A percentile compares a stretch with the other conserved stretches of the same genome.
phyloP scores from a whole-genome alignment of 2,329 filamentous ascomycete species.

The Fusarium sambucinum region DNA sequence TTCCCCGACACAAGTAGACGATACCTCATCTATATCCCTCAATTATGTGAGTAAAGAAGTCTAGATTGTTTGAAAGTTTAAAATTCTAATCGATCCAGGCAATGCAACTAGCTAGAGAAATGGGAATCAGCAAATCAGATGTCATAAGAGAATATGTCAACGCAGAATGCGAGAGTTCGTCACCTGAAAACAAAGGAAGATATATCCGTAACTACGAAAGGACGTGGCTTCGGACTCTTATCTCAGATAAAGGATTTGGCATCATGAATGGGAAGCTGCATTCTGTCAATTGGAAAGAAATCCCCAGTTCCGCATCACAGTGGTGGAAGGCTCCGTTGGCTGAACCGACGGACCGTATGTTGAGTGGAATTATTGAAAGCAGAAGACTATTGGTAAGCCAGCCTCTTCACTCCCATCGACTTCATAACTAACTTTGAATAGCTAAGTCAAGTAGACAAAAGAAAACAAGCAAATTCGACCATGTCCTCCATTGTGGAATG shows the following conservation, averaged over 20 bases:
- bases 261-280: constrained; percentile 13
- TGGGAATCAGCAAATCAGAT: constrained; percentile 12
- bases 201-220: constrained; percentile 21
- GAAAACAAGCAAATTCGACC: not conserved
- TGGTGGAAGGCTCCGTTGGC: constrained; percentile 19
- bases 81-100: not conserved
- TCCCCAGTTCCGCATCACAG: constrained; percentile 5
- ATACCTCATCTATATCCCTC: constrained; percentile 11
- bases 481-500: constrained; percentile 11
- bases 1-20: constrained; percentile 6
- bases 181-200: not conserved
- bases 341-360: constrained; percentile 16
- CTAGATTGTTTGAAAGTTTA: accelerated
- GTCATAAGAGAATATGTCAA: constrained; percentile 15
- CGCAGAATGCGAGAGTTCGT: not conserved
- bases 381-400: constrained; percentile 7
- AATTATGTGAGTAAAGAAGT: not conserved
- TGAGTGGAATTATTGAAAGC: constrained; percentile 14
- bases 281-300: constrained; percentile 17
- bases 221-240: constrained; percentile 9
- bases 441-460: constrained; percentile 15
- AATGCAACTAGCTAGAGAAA: constrained; percentile 12
- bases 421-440: not conserved
- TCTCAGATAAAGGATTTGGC: constrained; percentile 18
- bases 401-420: accelerated